Percentiles rank a stretch among this genome's conserved stretches.
Conservation (phyloP, 129 eudicot genomes). For the Cynara cardunculus region DNA sequence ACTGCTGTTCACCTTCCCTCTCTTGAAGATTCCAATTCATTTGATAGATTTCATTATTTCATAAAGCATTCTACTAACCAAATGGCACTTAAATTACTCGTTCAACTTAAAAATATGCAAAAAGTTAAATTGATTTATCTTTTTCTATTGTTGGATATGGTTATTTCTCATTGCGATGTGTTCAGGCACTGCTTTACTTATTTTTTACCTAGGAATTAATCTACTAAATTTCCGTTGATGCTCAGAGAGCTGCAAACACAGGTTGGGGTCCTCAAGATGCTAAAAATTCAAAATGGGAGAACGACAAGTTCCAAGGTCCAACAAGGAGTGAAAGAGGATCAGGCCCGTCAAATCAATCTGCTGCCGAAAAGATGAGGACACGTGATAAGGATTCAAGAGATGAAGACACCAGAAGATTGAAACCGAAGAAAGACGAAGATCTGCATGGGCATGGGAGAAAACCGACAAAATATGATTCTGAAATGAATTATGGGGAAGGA, state of each 20-base stretch:
- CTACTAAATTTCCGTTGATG: not conserved
- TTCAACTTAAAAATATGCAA: not conserved
- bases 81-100: not conserved
- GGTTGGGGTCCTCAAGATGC: slow-evolving; percentile 95
- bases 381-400: slow-evolving; percentile 45
- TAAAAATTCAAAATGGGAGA: slow-evolving; percentile 49
- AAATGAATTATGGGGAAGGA: slow-evolving; percentile 21
- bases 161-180: not conserved
- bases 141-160: not conserved
- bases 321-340: slow-evolving; percentile 23
- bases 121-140: not conserved
- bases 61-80: too few relatives aligned
- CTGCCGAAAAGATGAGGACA: slow-evolving; percentile 12
- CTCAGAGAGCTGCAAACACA: slow-evolving; percentile 94
- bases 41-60: not conserved
- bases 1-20: too few relatives aligned
- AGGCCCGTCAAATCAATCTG: slow-evolving; percentile 7
- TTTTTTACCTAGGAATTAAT: not conserved
- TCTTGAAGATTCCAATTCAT: not conserved
- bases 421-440: slow-evolving; percentile 22
- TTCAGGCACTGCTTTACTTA: not conserved
- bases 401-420: slow-evolving; percentile 29
- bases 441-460: slow-evolving; percentile 23
- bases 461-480: slow-evolving; percentile 38
- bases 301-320: slow-evolving; percentile 47